Evolutionary conservation across 768 basidiomycete genomes (phyloP), one percentile per base, ranked within the genome.

Genomic region (Butyriboletus loyo): DNA sequence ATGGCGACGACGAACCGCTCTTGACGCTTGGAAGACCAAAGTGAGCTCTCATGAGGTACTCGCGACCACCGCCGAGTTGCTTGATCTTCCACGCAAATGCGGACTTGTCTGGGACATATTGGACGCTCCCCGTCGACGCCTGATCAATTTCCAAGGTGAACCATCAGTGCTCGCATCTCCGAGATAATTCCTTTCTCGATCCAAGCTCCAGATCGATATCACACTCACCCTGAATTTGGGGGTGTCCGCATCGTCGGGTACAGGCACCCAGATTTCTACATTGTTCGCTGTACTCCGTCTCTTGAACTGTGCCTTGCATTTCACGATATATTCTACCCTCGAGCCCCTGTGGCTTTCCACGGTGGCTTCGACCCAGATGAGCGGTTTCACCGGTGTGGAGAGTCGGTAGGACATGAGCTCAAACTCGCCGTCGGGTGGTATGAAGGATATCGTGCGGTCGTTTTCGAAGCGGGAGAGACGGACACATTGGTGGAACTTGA

Each of bases 41-140:
- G 67, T 98, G 97, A 1, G 97, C 97, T 11, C 97, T 81, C 96
- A 98, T 98, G 49, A 98, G 79, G 73, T 95, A 98, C 67, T 99
- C 97, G 35, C 92, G 84, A 34, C 92, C 92, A 6, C 97, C 97
- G 5, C 92, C 95, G 0, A 99, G 81, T 67, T 96, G 92, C 70
- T 98, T 98, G 72, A 99, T 98, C 73, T 98, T 98, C 97, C 97
- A 98, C 1, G 98, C 91, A 64, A 98, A 98, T 2, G 94, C 93
- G 17, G 92, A 92, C 71, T 98, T 98, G 69, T 99, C 97, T 0
- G 96, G 97, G 1, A 89, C 94, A 65, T 99, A 98, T 57, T 97
- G 93, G 3, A 98, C 97, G 22, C 85, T 89, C 4, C 97, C 97
- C 13, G 93, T 95, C 15, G 94, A 87, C 21, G 96, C 92, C 94